Percentiles rank a stretch among this genome's conserved stretches.
Evolutionary conservation across 2,329 filamentous ascomycete genomes (phyloP).

Genomic region (Chaetomium strumarium): DNA sequence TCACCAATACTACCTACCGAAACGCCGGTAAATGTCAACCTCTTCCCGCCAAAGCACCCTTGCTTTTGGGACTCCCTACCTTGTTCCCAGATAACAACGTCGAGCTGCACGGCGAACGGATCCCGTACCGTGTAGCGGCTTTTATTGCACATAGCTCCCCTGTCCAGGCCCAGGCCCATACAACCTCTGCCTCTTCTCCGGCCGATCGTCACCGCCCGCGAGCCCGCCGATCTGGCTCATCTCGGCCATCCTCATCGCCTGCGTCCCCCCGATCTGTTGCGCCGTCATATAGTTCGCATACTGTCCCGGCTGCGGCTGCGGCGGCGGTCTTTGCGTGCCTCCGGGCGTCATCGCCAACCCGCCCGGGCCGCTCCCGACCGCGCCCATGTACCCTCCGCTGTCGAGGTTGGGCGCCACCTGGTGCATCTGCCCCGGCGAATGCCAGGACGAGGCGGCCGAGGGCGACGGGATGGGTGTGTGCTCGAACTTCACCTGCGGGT

Average conservation of each 20-base stretch:
- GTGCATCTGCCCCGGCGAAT: conserved; percentile 47
- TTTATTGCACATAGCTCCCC: conserved; percentile 23
- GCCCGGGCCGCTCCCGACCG: conserved; percentile 36
- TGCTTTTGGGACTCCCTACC: too few relatives aligned
- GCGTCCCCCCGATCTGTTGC: conserved; percentile 5
- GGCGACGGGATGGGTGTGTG: conserved; percentile 52
- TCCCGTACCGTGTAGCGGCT: too few relatives aligned
- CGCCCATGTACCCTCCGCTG: conserved; percentile 39
- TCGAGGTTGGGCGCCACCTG: conserved; percentile 41
- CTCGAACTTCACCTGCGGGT: conserved; percentile 44
- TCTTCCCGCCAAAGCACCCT: too few relatives aligned
- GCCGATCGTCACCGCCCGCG: conserved; percentile 32
- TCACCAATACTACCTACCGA: too few relatives aligned
- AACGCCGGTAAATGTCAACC: too few relatives aligned
- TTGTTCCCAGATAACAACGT: too few relatives aligned
- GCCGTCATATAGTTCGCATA: conserved; percentile 16
- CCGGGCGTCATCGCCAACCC: conserved; percentile 37
- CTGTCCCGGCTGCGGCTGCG: conserved; percentile 10
- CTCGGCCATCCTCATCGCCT: conserved; percentile 9
- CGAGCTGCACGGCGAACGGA: too few relatives aligned
- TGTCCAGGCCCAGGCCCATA: conserved; percentile 37
- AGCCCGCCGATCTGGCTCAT: conserved; percentile 20
- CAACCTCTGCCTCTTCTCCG: conserved; percentile 49
- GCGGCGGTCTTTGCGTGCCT: conserved; percentile 29
- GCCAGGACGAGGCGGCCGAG: conserved; percentile 43